Base-by-base conservation (phyloP, 257 asterid genomes). In the Cynanchum wilfordii region DNA sequence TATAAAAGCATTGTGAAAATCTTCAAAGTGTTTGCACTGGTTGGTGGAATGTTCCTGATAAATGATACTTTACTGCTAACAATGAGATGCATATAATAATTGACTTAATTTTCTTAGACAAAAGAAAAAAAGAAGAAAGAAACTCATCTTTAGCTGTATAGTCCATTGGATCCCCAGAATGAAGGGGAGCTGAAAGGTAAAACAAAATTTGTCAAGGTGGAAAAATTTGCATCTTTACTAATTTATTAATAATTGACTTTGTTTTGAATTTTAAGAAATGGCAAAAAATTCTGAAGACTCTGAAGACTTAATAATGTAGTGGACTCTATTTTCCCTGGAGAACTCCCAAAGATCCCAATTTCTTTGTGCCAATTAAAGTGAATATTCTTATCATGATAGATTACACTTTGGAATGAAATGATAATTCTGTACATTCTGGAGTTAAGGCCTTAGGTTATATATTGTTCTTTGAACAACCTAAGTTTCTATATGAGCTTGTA, bases 371-470 rank as follows among this genome's bases (percentile, higher is more conserved):
- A 16, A 45, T 10, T 52, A 29, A 29, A 29, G 45, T 50, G 24
- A 68, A 2, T 58, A 24, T 36, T 73, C 68, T 71, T 54, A 58
- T 45, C 69, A 24, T 44, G 30, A 72, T 27, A 72, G 24, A 20
- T 20, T 27, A 20, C 11, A 13, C 36, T 59, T 2, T 47, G 0
- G 2, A 47, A 5, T 60, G 12, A 27, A 36, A 55, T 30, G 8
- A 22, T 10, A 29, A 29, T 47, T 52, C 51, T 19, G 20, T 49
- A 16, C 10, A 57, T 44, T 58, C 10, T 25, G 58, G 63, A 27
- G 19, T 24, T 57, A 54, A 58, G 29, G 13, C 47, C 66, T 10
- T 10, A 16, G 44, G 70, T 49, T 29, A n/a, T 9, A 17, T 29
- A 49, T 16, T 13, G n/a, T 1, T 62, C 25, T 30, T 49, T 63